phyloP scores from a whole-genome alignment of 2,329 filamentous ascomycete species.

The Aspergillus ochraceoroseus region DNA sequence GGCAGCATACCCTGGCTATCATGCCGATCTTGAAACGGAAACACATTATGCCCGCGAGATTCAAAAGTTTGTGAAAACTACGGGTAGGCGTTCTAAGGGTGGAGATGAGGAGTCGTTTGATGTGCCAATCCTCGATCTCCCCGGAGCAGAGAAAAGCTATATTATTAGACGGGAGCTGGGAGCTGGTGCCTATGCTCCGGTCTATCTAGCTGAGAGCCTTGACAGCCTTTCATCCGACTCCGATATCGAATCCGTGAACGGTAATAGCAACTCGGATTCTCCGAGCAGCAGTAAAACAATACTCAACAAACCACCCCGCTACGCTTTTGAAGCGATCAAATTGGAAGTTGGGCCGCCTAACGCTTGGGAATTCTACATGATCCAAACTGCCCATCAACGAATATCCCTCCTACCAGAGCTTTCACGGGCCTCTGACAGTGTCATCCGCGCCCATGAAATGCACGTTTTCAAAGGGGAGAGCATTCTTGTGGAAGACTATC shows the following conservation, averaged over 20 bases:
- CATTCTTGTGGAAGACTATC: conserved; percentile 81
- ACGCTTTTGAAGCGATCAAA: conserved; percentile 79
- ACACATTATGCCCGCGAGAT: conserved; percentile 70
- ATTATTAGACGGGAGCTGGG: conserved; percentile 80
- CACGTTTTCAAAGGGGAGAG: conserved; percentile 88
- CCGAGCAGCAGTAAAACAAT: conserved; percentile 36
- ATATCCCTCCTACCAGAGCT: conserved; percentile 58
- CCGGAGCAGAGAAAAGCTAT: conserved; percentile 62
- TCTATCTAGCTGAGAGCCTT: conserved; percentile 80
- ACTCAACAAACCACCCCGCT: conserved; percentile 36
- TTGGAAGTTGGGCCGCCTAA: conserved; percentile 79
- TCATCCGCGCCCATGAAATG: conserved; percentile 81
- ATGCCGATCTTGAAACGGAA: conserved; percentile 61
- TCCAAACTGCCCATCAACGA: conserved; percentile 72
- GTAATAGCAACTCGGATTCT: conserved; percentile 53
- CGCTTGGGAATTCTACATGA: conserved; percentile 95
- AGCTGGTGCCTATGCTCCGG: conserved; percentile 88
- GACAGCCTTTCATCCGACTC: conserved; percentile 43
- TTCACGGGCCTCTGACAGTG: conserved; percentile 64
- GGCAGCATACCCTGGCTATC: conserved; percentile 70
- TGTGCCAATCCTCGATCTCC: conserved; percentile 64
- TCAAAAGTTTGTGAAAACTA: conserved; percentile 69
- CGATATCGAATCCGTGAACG: conserved; percentile 35
- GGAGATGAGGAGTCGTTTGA: conserved; percentile 57
- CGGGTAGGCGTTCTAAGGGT: conserved; percentile 48